Base-by-base conservation (phyloP, 2,329 filamentous ascomycete genomes). In the Arthroderma sp. region DNA sequence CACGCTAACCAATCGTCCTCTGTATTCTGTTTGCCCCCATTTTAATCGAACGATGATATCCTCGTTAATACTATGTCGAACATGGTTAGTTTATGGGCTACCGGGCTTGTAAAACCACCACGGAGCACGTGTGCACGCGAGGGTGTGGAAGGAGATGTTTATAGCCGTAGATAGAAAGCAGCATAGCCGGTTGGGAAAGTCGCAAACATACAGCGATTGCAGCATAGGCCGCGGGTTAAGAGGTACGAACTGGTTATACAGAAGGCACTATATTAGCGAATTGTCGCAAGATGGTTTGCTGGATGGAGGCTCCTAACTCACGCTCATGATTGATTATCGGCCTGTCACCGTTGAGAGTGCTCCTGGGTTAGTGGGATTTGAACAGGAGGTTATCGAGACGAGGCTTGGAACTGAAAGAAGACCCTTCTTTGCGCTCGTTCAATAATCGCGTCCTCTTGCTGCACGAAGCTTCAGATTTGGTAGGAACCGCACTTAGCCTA, bases 21-120 rank as follows among this genome's bases (percentile, higher is more conserved):
- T 93, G 77, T 98, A 98, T 66, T 98, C 91, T 48, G 86, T 91
- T 67, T 95, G 82, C 56, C 86, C 87, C 91, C 91, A 98, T 76
- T 98, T 98, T 53, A 98, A 77, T 57, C 88, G 86, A 52, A 98
- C 83, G 51, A 88, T 74, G 60, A 98, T 81, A 59, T 89, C 78
- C 65, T 93, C 84, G 71, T 93, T 84, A 68, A 98, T 83, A 52
- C 83, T 87, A 53, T 39, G 10, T 6, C 39, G 40, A 29, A 41
- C 38, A 38, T 22, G 15, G 15, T 22, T 22, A 22, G 15, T 22
- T 22, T 22, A 22, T 22, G 15, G 15, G 15, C 15, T 22, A 22
- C 15, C 15, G 15, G 15, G 15, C 15, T 22, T 22, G 15, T 22
- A 22, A 22, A 22, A 22, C 15, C 15, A 3, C 15, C 1, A 22